A percentile compares a stretch with the other conserved stretches of the same genome.
phyloP scores from a whole-genome alignment of 108 stramenopile species.

The Mayamaea pseudoterrestris region DNA sequence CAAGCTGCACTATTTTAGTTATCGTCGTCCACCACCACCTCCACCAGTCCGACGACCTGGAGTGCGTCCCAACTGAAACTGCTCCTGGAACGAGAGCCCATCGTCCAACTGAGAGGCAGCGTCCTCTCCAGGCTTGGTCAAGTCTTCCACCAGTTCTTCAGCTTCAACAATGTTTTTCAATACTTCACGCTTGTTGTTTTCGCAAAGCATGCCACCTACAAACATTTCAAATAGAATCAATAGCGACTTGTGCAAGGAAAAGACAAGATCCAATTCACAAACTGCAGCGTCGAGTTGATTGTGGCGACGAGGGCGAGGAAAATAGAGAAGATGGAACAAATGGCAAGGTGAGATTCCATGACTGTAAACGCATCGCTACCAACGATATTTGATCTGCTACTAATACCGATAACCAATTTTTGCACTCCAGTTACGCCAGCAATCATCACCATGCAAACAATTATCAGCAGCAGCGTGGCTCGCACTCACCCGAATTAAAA shows the following conservation, averaged over 20 bases:
- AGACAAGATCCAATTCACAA: constrained; percentile 96
- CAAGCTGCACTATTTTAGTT: too few species aligned
- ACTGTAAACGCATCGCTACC: not conserved
- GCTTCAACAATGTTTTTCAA: constrained; percentile 76
- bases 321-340: not conserved
- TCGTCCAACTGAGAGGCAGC: constrained; percentile 77
- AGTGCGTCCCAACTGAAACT: constrained; percentile 79
- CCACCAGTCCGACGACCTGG: constrained; percentile 50
- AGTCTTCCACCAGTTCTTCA: constrained; percentile 74
- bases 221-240: constrained; percentile 91
- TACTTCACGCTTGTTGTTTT: constrained; percentile 73
- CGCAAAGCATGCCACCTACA: constrained; percentile 85
- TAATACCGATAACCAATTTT: too few species aligned
- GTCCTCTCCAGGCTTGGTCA: constrained; percentile 83
- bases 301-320: not conserved
- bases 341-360: not conserved
- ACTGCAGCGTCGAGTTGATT: constrained; percentile 19
- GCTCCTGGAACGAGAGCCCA: constrained; percentile 76
- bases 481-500: constrained; percentile 72
- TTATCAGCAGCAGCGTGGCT: not conserved
- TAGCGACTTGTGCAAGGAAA: constrained; percentile 93
- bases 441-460: too few species aligned
- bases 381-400: too few species aligned
- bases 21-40: constrained; percentile 1
- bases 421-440: too few species aligned